Conservation (phyloP, 2,329 filamentous ascomycete genomes). For the Geosmithia morbida region DNA sequence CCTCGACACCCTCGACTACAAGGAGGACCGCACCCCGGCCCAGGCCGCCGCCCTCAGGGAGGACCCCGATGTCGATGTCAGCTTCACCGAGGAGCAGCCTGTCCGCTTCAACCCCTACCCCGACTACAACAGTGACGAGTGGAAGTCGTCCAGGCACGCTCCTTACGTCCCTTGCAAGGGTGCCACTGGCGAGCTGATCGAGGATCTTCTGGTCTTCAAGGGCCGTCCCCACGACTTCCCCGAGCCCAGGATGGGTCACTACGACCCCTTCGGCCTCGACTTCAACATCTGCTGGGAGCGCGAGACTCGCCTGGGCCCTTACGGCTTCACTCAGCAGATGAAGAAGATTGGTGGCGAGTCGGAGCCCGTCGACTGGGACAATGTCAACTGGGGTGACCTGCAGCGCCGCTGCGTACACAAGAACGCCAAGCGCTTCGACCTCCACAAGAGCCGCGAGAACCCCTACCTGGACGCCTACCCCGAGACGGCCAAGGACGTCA, state of each 20-base stretch:
- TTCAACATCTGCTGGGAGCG: conserved; percentile 52
- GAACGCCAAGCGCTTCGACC: conserved; percentile 51
- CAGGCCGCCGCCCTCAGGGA: conserved; percentile 14
- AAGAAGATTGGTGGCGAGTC: conserved; percentile 25
- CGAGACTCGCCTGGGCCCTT: conserved; percentile 54
- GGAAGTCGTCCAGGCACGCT: conserved; percentile 41
- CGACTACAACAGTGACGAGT: conserved; percentile 48
- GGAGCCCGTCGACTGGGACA: conserved; percentile 45
- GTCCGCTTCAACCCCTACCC: conserved; percentile 58
- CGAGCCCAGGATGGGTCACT: conserved; percentile 46
- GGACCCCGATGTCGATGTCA: conserved; percentile 17
- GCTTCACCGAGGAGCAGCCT: conserved; percentile 30
- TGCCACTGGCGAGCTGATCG: conserved; percentile 40
- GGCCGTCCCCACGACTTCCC: conserved; percentile 45
- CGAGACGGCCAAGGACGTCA: conserved; percentile 10
- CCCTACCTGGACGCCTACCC: conserved; percentile 26
- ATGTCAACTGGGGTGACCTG: conserved; percentile 55
- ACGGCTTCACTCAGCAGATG: conserved; percentile 37
- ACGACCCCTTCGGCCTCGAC: conserved; percentile 44
- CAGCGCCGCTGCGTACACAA: conserved; percentile 50
- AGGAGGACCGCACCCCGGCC: conserved; percentile 19
- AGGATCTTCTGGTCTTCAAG: conserved; percentile 52
- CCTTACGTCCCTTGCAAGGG: conserved; percentile 50
- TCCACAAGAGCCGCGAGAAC: conserved; percentile 24
- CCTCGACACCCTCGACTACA: conserved; percentile 27